phyloP scores from a whole-genome alignment of 495 filamentous ascomycete genomes.

The Neurospora sp. region DNA sequence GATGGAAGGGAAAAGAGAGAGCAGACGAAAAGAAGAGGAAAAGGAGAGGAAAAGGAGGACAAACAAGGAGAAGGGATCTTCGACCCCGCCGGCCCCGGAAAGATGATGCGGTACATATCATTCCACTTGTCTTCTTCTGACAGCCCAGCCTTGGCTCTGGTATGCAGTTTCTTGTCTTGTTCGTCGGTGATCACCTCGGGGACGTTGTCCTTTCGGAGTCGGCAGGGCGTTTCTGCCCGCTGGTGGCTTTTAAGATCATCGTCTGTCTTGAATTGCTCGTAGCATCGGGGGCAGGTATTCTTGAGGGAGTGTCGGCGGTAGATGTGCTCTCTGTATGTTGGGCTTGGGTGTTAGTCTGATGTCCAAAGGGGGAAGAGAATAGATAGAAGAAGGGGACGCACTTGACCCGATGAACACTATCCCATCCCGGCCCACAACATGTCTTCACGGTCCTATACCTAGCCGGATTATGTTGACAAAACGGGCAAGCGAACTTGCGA shows the following conservation, averaged over 20 bases:
- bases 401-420: constrained; percentile 35
- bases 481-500: constrained; percentile 32
- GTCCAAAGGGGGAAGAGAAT: background rate
- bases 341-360: background rate
- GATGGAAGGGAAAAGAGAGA: background rate
- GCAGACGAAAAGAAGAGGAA: background rate
- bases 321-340: constrained; percentile 30
- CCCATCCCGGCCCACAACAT: constrained; percentile 34
- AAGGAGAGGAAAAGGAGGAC: background rate
- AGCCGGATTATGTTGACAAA: constrained; percentile 29
- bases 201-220: constrained; percentile 4
- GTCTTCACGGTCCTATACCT: constrained; percentile 25
- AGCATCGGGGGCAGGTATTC: constrained; percentile 30
- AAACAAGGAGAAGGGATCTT: background rate
- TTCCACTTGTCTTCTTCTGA: constrained; percentile 21
- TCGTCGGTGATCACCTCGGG: constrained; percentile 19
- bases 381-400: constrained; percentile 9
- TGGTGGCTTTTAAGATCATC: constrained; percentile 27
- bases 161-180: constrained; percentile 17
- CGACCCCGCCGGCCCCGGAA: constrained; percentile 3
- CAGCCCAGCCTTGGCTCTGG: constrained; percentile 11
- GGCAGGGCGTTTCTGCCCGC: constrained; percentile 28
- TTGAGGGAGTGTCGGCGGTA: constrained; percentile 32
- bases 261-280: constrained; percentile 26
- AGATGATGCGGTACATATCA: constrained; percentile 23